Evolutionary conservation across 352 stramenopile species (phyloP).

Genomic region (Saprolegnia diclina): DNA sequence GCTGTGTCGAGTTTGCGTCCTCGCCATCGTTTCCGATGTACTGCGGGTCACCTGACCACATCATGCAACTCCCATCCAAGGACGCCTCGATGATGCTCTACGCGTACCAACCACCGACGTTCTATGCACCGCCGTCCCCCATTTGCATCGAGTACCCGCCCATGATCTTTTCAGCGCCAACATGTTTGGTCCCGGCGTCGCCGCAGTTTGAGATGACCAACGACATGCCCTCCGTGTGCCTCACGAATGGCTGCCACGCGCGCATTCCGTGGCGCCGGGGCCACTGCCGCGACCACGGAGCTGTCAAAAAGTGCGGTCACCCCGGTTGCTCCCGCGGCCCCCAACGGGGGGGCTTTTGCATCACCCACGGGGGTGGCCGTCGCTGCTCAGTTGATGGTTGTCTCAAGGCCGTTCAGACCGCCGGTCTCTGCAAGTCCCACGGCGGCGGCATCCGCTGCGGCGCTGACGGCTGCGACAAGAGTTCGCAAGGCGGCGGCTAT

Average conservation of each 20-base stretch:
- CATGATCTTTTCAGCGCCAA: not conserved
- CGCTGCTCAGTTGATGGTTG: slow-evolving; percentile 23
- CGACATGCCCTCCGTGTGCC: not conserved
- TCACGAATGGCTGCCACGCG: slow-evolving; percentile 22
- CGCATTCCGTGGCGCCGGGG: slow-evolving; percentile 28
- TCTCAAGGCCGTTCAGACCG: slow-evolving; percentile 9
- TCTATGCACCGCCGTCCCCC: not conserved
- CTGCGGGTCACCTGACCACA: no score
- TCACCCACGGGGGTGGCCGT: slow-evolving; percentile 20
- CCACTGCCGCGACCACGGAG: slow-evolving; percentile 20
- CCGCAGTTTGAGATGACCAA: not conserved
- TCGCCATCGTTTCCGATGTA: no score
- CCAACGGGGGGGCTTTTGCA: slow-evolving; percentile 22
- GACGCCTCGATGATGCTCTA: not conserved
- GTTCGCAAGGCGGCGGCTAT: slow-evolving; percentile 58
- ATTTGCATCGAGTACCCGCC: not conserved
- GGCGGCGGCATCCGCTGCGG: slow-evolving; percentile 81
- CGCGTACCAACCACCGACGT: not conserved
- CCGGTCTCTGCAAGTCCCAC: slow-evolving; percentile 36
- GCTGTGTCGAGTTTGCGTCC: no score
- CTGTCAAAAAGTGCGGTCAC: not conserved
- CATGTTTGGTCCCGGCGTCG: not conserved
- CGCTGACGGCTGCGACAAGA: slow-evolving; percentile 70
- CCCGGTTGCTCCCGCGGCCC: slow-evolving; percentile 8
- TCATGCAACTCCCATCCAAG: not conserved